phyloP scores from a whole-genome alignment of 441 rosid genomes.

The Populus hybrid region DNA sequence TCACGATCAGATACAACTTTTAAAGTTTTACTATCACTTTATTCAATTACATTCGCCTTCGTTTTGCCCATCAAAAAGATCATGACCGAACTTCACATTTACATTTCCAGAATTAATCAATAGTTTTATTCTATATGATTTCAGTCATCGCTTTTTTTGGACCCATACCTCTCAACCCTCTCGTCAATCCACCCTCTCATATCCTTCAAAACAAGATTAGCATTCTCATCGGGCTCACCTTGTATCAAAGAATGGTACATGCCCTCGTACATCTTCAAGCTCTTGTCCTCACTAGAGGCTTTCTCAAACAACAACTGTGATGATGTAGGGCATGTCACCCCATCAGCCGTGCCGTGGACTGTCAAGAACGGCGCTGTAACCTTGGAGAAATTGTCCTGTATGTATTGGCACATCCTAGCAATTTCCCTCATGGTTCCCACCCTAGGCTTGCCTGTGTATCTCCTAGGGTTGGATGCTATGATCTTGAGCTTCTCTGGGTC shows the following conservation, averaged over 20 bases:
- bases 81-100: background rate
- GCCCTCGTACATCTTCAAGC: constrained; percentile 74
- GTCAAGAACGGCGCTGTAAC: constrained; percentile 69
- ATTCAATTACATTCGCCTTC: background rate
- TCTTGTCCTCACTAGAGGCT: constrained; percentile 68
- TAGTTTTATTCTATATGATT: background rate
- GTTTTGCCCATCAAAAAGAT: too few relatives aligned
- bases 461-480: constrained; percentile 74
- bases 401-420: constrained; percentile 57
- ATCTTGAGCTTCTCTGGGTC: constrained; percentile 77
- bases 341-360: constrained; percentile 74
- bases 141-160: constrained; percentile 23
- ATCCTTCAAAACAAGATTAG: constrained; percentile 60
- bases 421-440: constrained; percentile 94
- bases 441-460: constrained; percentile 77
- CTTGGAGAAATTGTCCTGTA: constrained; percentile 61
- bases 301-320: constrained; percentile 72
- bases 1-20: background rate
- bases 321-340: constrained; percentile 67
- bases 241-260: constrained; percentile 89
- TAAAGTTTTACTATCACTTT: background rate
- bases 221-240: constrained; percentile 85
- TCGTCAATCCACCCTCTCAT: constrained; percentile 96
- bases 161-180: constrained; percentile 60
- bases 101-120: background rate